These are phyloP conservation scores for Symbiodinium pilosum DNA, from an alignment of 73 alveolate species.

Conservation along the genomic window DNA sequence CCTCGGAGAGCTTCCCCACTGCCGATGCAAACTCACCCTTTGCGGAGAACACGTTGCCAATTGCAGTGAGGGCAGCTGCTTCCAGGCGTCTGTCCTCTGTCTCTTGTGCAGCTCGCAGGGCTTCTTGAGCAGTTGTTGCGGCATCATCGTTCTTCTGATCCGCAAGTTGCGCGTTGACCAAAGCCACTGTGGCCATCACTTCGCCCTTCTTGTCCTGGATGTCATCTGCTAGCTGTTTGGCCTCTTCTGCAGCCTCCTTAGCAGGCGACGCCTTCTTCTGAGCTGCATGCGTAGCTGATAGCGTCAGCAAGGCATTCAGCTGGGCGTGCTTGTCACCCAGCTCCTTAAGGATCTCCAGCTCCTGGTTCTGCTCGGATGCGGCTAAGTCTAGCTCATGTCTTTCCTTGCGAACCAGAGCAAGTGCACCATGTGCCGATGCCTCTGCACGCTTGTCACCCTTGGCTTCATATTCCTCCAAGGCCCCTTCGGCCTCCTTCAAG, in stretches of 20 bases:
- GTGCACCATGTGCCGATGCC: slow-evolving; percentile 85
- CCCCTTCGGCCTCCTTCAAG: slow-evolving; percentile 77
- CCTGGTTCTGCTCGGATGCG: slow-evolving; percentile 17
- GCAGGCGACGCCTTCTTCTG: slow-evolving; percentile 28
- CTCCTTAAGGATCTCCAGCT: slow-evolving; percentile 53
- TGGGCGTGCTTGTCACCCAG: slow-evolving; percentile 26
- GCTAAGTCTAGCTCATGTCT: slow-evolving; percentile 73
- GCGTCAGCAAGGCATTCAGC: background rate
- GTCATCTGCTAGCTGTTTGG: slow-evolving; percentile 65
- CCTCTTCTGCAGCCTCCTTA: slow-evolving; percentile 45
- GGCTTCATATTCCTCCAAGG: slow-evolving; percentile 72
- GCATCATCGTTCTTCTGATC: slow-evolving; percentile 74
- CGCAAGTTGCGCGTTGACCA: slow-evolving; percentile 68
- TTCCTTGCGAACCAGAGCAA: slow-evolving; percentile 37
- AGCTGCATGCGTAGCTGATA: background rate
- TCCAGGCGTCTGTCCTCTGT: slow-evolving; percentile 77
- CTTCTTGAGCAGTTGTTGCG: slow-evolving; percentile 66
- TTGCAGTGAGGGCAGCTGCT: slow-evolving; percentile 47
- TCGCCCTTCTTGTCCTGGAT: slow-evolving; percentile 89
- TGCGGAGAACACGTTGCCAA: slow-evolving; percentile 35
- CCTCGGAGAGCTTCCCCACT: slow-evolving; percentile 24
- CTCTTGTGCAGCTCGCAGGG: slow-evolving; percentile 78
- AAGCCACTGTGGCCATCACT: slow-evolving; percentile 69
- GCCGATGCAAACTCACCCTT: slow-evolving; percentile 26
- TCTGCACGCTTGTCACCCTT: slow-evolving; percentile 26